Base-by-base conservation (phyloP, 768 basidiomycete species). In the Pholiota molesta region DNA sequence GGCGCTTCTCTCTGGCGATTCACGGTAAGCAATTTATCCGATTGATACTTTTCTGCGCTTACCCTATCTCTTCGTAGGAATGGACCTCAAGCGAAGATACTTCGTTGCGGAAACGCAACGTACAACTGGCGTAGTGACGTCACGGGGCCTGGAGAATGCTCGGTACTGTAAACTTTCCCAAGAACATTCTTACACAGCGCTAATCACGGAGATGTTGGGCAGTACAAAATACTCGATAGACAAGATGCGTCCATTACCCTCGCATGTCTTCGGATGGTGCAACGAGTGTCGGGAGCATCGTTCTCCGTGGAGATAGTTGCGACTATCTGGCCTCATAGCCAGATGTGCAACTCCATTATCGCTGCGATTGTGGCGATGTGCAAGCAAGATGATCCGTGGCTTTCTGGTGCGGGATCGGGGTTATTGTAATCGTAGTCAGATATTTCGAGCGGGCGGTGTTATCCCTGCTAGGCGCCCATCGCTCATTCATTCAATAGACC, bases 311-410 rank as follows among this genome's bases (percentile, higher is more conserved):
- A 55, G 9, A 1, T 55, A 13, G 31, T n/a, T 3, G 21, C 37
- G n/a, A n/a, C 23, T 16, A 55, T 55, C 17, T 55, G 54, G 54
- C 39, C 37, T 17, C 54, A 55, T 37, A 40, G 54, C 37, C 33
- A 37, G 54, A 55, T 55, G 54, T 55, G 54, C 26, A 37, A 55
- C 39, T 21, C 19, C 5, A 23, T 55, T 3, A 39, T 55, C 10
- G 26, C 54, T 23, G 54, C 54, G 11, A 33, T 55, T 0, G 54
- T 55, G 23, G 8, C 42, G 9, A 55, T 55, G 54, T 40, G 33
- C 54, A 55, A 55, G 33, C 13, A n/a, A 9, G 37, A 55, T 23
- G 54, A 55, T 28, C 19, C 35, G 5, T 55, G 54, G 54, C 19
- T 55, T 29, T 39, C n/a, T 21, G 17, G 54, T 14, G n/a, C 54